Evolutionary conservation across 2,329 filamentous ascomycete species (phyloP).

Genomic region (Hypoxylon sp.): DNA sequence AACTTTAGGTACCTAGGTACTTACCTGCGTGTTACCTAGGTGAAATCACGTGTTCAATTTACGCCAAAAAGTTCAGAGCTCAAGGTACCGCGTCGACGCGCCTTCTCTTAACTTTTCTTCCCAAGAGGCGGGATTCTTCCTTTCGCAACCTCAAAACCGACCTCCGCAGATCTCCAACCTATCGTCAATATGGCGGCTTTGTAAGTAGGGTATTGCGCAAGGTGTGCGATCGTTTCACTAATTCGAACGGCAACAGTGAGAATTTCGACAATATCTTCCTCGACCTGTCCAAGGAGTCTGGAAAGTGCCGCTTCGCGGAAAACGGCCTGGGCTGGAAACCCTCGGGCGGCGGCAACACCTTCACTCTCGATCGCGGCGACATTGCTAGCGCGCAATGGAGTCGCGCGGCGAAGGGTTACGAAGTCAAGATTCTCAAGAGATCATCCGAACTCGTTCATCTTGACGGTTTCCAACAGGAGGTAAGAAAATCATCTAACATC

Average conservation of each 20-base stretch:
- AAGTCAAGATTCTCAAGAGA: constrained; percentile 90
- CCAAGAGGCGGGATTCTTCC: constrained; percentile 17
- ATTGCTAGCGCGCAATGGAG: constrained; percentile 95
- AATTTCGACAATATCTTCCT: constrained; percentile 98
- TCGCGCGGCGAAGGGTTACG: constrained; percentile 89
- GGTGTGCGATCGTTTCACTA: constrained; percentile 21
- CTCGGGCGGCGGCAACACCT: constrained; percentile 86
- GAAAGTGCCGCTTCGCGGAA: constrained; percentile 95
- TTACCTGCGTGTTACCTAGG: background rate
- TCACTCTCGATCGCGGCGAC: constrained; percentile 89
- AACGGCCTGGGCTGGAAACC: constrained; percentile 97
- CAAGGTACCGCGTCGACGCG: constrained; percentile 39
- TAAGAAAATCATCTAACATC: constrained; percentile 1
- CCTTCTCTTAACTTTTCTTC: constrained; percentile 26
- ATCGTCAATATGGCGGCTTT: constrained; percentile 48
- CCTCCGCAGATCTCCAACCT: constrained; percentile 8
- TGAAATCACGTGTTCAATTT: constrained; percentile 40
- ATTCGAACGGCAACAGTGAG: constrained; percentile 67
- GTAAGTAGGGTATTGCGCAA: constrained; percentile 37
- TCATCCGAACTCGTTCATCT: constrained; percentile 90
- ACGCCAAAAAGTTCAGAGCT: constrained; percentile 33
- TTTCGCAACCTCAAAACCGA: constrained; percentile 17
- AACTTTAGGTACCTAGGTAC: background rate
- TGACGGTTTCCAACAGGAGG: constrained; percentile 91
- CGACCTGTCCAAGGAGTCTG: constrained; percentile 91